These are phyloP conservation scores for Lactarius sanguifluus DNA, from an alignment of 768 basidiomycete genomes.

Conservation along the genomic window DNA sequence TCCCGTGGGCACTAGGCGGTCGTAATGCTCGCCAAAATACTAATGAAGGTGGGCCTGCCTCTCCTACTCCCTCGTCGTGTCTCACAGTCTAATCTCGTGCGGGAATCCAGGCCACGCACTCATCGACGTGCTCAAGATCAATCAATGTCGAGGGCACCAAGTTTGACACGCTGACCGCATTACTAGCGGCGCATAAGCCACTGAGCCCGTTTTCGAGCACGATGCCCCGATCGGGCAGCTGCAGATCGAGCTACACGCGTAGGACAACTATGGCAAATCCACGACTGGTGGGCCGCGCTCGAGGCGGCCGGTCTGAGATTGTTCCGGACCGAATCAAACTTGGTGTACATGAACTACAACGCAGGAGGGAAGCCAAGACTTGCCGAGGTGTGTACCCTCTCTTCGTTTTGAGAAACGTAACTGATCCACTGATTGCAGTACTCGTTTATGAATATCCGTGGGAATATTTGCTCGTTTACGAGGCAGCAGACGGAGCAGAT, in stretches of 20 bases:
- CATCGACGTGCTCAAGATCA: slow-evolving; percentile 70
- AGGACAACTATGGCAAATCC: slow-evolving; percentile 34
- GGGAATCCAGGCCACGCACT: slow-evolving; percentile 48
- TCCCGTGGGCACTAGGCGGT: too few species aligned
- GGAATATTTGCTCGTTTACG: not conserved
- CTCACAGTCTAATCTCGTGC: slow-evolving; percentile 24
- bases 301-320: slow-evolving; percentile 39
- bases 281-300: slow-evolving; percentile 68
- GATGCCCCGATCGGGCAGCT: slow-evolving; percentile 67
- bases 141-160: slow-evolving; percentile 70
- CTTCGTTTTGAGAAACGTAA: too few species aligned
- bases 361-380: slow-evolving; percentile 40
- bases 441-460: slow-evolving; percentile 26
- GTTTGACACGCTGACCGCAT: slow-evolving; percentile 53
- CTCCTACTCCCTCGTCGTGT: slow-evolving; percentile 6
- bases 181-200: slow-evolving; percentile 41
- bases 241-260: slow-evolving; percentile 64
- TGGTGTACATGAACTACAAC: slow-evolving; percentile 43
- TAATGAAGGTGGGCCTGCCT: too few species aligned
- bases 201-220: not conserved
- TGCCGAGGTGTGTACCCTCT: slow-evolving; percentile 38
- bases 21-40: too few species aligned
- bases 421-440: slow-evolving; percentile 37
- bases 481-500: not conserved
- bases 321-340: slow-evolving; percentile 63